phyloP scores from a whole-genome alignment of 1,139 yeast genomes.

The Entelexis sorbosivorans region DNA sequence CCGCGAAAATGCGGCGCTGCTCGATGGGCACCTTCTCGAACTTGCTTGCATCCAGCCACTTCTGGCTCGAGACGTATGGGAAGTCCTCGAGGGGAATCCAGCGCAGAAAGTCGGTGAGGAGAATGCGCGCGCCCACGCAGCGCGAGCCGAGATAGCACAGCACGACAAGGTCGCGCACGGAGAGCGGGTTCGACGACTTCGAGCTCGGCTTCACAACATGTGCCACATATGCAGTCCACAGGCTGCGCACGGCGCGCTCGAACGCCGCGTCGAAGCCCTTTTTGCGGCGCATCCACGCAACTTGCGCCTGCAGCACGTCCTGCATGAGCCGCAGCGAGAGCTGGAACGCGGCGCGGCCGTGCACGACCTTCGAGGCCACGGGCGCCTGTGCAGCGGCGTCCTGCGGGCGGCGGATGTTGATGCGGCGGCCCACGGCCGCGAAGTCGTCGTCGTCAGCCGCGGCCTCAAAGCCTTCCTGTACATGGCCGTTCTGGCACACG shows the following conservation, averaged over 20 bases:
- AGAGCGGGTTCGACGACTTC: neutral
- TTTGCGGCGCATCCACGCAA: constrained; percentile 32
- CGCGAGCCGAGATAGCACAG: constrained; percentile 28
- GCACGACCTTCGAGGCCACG: constrained; percentile 29
- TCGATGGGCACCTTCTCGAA: constrained; percentile 8
- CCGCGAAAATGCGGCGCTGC: constrained; percentile 7
- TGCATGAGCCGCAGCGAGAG: constrained; percentile 45
- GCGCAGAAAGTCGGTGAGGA: constrained; percentile 26
- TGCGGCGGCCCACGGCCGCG: constrained; percentile 16
- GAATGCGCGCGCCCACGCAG: constrained; percentile 26
- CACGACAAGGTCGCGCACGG: constrained; percentile 21
- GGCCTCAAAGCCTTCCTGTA: constrained; percentile 69
- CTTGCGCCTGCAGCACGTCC: constrained; percentile 42
- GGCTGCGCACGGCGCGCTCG: constrained; percentile 9
- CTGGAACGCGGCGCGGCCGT: constrained; percentile 44
- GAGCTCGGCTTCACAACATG: neutral
- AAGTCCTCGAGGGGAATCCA: constrained; percentile 28
- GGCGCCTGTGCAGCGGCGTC: neutral
- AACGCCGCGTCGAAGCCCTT: constrained; percentile 5
- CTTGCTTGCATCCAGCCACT: constrained; percentile 6
- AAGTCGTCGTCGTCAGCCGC: constrained; percentile 69
- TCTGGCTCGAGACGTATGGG: constrained; percentile 26
- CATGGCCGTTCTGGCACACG: constrained; percentile 85
- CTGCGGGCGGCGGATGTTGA: constrained; percentile 10
- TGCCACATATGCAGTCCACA: constrained; percentile 15